Evolutionary conservation across 1,284 basidiomycete species (phyloP).

Genomic region (Athelia sp.): DNA sequence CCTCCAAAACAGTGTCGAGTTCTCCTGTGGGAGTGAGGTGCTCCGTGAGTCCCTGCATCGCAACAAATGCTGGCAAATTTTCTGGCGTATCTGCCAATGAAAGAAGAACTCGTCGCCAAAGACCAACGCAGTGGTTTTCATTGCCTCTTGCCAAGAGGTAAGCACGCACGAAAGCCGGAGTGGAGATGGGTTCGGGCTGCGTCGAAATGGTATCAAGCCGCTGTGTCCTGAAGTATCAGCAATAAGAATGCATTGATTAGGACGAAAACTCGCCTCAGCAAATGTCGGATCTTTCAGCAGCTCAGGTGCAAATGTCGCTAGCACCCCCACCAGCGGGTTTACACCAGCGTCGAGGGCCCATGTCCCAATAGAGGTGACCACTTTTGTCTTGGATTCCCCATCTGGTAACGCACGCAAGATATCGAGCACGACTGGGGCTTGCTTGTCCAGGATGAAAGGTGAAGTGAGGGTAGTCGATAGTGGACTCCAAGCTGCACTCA

Average conservation of each 20-base stretch:
- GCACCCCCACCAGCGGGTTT: constrained; percentile 28
- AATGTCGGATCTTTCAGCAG: constrained; percentile 31
- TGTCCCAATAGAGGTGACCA: too few species aligned
- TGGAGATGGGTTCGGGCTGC: constrained; percentile 25
- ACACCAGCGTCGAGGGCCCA: constrained; percentile 7
- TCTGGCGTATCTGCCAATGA: constrained; percentile 14
- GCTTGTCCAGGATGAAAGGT: too few species aligned
- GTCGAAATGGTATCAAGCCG: constrained; percentile 40
- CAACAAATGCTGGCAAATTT: constrained; percentile 34
- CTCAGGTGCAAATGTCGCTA: constrained; percentile 34
- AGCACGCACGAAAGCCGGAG: constrained; percentile 39
- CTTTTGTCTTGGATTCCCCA: too few species aligned
- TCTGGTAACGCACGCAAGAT: too few species aligned
- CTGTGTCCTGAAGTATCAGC: constrained; percentile 21
- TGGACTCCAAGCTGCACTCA: too few species aligned
- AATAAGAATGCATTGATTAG: constrained; percentile 4
- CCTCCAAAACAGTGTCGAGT: constrained; percentile 29
- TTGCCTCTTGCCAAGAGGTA: constrained; percentile 42
- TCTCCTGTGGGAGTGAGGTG: constrained; percentile 39
- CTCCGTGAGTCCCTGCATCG: constrained; percentile 29
- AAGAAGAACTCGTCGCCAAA: constrained; percentile 43
- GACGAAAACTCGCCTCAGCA: constrained; percentile 16
- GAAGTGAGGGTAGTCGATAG: too few species aligned
- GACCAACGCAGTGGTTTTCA: constrained; percentile 21
- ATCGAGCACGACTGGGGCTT: too few species aligned